phyloP scores from a whole-genome alignment of 805 yeast species.

The Myxozyma monticola region DNA sequence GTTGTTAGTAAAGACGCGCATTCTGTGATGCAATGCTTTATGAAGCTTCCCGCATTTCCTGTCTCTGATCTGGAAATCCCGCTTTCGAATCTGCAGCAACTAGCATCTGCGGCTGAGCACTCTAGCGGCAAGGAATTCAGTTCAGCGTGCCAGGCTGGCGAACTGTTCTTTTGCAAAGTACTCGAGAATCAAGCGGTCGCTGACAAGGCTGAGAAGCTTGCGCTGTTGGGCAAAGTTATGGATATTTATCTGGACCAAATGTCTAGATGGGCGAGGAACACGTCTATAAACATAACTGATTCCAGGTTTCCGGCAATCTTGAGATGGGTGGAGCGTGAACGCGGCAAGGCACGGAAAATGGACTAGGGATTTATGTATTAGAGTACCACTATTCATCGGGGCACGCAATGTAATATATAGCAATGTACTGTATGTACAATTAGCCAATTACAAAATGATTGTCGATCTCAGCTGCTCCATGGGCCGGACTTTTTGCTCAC shows the following conservation, averaged over 20 bases:
- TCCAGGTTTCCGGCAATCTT: no score
- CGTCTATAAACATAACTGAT: no score
- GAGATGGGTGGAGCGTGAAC: no score
- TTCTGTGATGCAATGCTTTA: background rate
- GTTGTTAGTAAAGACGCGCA: background rate
- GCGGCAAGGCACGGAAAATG: no score
- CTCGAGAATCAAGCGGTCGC: background rate
- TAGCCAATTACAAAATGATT: no score
- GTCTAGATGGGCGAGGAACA: conserved; percentile 17
- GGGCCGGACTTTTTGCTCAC: no score
- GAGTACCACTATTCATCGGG: no score
- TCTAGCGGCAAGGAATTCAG: conserved; percentile 9
- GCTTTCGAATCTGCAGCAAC: background rate
- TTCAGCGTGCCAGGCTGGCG: background rate
- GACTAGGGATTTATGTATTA: no score
- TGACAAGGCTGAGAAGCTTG: background rate
- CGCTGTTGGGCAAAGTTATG: conserved; percentile 1
- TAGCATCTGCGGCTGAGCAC: conserved; percentile 7
- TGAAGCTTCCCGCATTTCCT: background rate
- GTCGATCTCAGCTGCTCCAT: no score
- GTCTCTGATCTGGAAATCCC: background rate
- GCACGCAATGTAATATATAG: no score
- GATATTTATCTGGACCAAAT: conserved; percentile 6
- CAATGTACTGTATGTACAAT: no score
- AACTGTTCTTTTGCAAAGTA: background rate